Evolutionary conservation across 2,329 filamentous ascomycete species (phyloP), one percentile per base, ranked within the genome.

Genomic region (Hymenoscyphus scutula): DNA sequence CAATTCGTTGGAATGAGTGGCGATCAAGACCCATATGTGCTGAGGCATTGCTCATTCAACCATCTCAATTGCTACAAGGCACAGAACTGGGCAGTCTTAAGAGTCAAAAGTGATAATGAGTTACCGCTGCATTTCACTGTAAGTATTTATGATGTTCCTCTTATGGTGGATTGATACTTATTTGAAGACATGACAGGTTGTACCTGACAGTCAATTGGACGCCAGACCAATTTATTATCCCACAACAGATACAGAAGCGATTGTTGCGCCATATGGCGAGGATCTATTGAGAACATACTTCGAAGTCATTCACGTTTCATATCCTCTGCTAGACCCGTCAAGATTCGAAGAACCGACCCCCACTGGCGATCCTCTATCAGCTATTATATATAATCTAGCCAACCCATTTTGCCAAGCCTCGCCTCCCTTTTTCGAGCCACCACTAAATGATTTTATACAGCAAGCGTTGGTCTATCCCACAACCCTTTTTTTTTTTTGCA

Each of bases 11-110:
- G 69, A 3, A 58, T 69, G 25, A 70, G 68, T 62, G 67, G 69
- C 48, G 69, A 71, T 61, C 69, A 70, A 51, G 69, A 71, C 61
- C 68, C 68, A 3, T 69, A 66, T 62, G 69, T 71, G 11, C 59
- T 71, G 11, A 53, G 67, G 27, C 68, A 71, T 62, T 71, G 66
- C 59, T 68, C 68, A 13, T 71, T 71, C 64, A 68, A 71, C 61
- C 61, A 68, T 48, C 60, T 67, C 41, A 69, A 70, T 53, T 71
- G 67, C 56, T 71, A 70, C 56, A 67, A 67, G 59, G 64, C 64
- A 11, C 58, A 58, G 29, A 68, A 70, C 53, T 71, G 68, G 69
- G 65, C 67, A n/a, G 63, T 68, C 53, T 54, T 70, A 38, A 64
- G 67, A 38, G 63, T 70, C 3, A 70, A 68, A 41, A 67, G 66